Base-by-base conservation (phyloP, 768 basidiomycete genomes). In the Ramaria sp. region DNA sequence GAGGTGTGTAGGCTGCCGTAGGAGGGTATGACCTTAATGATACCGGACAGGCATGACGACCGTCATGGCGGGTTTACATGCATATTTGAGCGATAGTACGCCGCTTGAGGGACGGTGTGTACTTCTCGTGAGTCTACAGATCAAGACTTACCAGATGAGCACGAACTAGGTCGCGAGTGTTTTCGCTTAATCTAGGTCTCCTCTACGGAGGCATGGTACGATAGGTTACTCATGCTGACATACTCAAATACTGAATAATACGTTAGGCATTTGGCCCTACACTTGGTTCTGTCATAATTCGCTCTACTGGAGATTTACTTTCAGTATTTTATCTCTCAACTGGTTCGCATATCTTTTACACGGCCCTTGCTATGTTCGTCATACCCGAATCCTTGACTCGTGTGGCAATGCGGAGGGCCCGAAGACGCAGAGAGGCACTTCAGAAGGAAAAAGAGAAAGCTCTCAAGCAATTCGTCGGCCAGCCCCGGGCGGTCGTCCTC, bases 351-450 rank as follows among this genome's bases (percentile, higher is more conserved):
- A 22, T 73, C 22, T 7, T 79, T 43, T 81, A 78, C 59, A 65
- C 75, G 1, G 47, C 74, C 39, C 59, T 81, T 45, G 62, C 79
- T 25, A 75, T 79, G 66, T 67, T 83, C 55, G 25, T 88, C 57
- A 62, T 94, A 47, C 92, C 92, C 0, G 91, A 96, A 66, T 88
- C 89, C 0, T 73, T 92, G 1, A 77, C 83, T 9, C 62, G 66
- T 34, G 69, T 65, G 0, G 70, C 78, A 50, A 80, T 75, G 77
- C 66, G 65, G 55, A 59, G 62, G 15, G 69, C 75, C 2, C 66
- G 65, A 39, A 57, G 53, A 4, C 69, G 67, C 52, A 58, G 62
- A 9, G 68, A 67, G 30, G 44, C 44, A 20, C n/a, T 30, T 20
- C 53, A 15, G 12, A 44, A 48, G 8, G 53, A 28, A 32, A 16